Evolutionary conservation across 2,329 filamentous ascomycete genomes (phyloP).

Genomic region (Aureobasidium zeae): DNA sequence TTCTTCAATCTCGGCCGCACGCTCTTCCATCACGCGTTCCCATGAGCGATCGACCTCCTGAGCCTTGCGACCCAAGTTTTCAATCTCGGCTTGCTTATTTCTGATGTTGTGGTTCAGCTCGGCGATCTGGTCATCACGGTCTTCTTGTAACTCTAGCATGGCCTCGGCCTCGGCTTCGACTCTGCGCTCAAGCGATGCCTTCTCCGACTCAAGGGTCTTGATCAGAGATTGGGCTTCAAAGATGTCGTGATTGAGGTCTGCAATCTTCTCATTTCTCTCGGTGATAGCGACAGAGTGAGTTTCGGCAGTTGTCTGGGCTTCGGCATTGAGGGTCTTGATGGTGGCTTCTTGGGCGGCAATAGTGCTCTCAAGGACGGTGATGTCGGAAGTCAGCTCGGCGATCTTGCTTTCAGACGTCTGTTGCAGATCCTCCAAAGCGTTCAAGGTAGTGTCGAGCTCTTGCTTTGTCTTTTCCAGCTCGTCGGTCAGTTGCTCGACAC

Average conservation of each 20-base stretch:
- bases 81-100: conserved; percentile 29
- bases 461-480: conserved; percentile 20
- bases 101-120: conserved; percentile 23
- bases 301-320: conserved; percentile 20
- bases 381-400: conserved; percentile 23
- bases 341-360: conserved; percentile 21
- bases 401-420: conserved; percentile 20
- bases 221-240: conserved; percentile 18
- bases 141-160: conserved; percentile 28
- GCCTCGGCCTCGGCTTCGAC: conserved; percentile 29
- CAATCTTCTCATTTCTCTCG: conserved; percentile 27
- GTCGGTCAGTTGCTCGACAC: conserved; percentile 17
- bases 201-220: conserved; percentile 23
- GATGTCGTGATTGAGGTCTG: conserved; percentile 22
- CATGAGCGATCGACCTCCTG: conserved; percentile 32
- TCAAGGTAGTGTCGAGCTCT: conserved; percentile 21
- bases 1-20: conserved; percentile 31
- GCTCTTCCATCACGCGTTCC: conserved; percentile 31
- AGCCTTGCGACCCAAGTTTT: conserved; percentile 26
- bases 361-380: conserved; percentile 21
- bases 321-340: conserved; percentile 23
- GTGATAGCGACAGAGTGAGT: conserved; percentile 27
- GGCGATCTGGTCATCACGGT: conserved; percentile 28
- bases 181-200: conserved; percentile 26
- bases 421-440: conserved; percentile 23